phyloP scores from a whole-genome alignment of 352 stramenopile genomes.

The Phytopythium oedochilum region DNA sequence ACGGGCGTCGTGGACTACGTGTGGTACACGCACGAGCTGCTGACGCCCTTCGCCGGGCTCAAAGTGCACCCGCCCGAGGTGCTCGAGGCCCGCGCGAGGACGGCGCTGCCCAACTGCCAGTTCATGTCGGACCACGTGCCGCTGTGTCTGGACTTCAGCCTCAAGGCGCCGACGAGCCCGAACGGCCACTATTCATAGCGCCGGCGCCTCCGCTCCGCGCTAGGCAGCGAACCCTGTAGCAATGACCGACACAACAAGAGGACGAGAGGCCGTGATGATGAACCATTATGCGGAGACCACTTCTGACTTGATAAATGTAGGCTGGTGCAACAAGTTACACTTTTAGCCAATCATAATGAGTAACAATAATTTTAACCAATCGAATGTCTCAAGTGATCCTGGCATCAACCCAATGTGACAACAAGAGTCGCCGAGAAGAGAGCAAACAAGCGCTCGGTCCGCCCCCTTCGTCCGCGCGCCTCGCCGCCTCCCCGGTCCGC shows the following conservation, averaged over 20 bases:
- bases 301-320: no score
- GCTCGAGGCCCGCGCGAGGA: constrained; percentile 85
- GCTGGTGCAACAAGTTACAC: no score
- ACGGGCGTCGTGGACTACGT: constrained; percentile 97
- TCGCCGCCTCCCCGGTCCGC: background rate
- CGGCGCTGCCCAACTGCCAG: constrained; percentile 94
- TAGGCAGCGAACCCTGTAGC: background rate
- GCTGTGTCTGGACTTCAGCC: constrained; percentile 87
- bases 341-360: no score
- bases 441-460: background rate
- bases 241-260: constrained; percentile 3
- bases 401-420: no score
- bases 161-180: constrained; percentile 41
- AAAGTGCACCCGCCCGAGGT: constrained; percentile 90
- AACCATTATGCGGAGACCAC: no score
- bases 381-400: no score
- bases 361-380: no score
- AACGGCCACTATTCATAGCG: constrained; percentile 21
- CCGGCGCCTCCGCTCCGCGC: background rate
- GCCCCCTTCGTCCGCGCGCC: background rate
- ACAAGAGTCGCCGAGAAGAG: no score
- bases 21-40: constrained; percentile 93
- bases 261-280: no score
- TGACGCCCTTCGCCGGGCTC: constrained; percentile 92
- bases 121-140: constrained; percentile 96